Evolutionary conservation across 805 yeast genomes (phyloP).

Genomic region (Metschnikowia henanensis): DNA sequence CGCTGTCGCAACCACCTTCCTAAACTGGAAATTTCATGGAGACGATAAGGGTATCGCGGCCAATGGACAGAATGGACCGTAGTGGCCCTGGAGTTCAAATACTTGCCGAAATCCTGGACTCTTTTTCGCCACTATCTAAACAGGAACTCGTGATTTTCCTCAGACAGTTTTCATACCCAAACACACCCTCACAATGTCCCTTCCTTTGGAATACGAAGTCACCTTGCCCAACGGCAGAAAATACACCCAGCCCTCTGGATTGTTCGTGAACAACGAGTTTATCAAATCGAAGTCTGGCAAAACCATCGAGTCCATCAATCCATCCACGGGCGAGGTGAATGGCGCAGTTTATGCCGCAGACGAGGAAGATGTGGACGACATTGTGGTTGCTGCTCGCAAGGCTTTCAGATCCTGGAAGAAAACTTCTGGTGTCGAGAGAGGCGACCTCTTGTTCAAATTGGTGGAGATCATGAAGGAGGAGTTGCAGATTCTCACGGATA

Average conservation of each 20-base stretch:
- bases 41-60: no score
- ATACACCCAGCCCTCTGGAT: slow-evolving; percentile 59
- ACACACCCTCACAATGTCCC: slow-evolving; percentile 25
- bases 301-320: slow-evolving; percentile 43
- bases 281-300: slow-evolving; percentile 21
- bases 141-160: not conserved
- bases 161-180: not conserved
- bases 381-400: slow-evolving; percentile 39
- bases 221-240: slow-evolving; percentile 51
- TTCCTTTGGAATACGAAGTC: slow-evolving; percentile 39
- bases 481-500: slow-evolving; percentile 33
- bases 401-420: slow-evolving; percentile 49
- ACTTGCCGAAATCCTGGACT: not conserved
- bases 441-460: slow-evolving; percentile 34
- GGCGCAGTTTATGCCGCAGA: slow-evolving; percentile 43
- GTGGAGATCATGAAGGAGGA: slow-evolving; percentile 37
- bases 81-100: not conserved
- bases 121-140: not conserved
- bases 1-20: slow-evolving; percentile 1
- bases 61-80: not conserved
- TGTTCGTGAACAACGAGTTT: slow-evolving; percentile 55
- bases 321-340: slow-evolving; percentile 44
- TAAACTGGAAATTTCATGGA: not conserved
- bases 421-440: slow-evolving; percentile 43
- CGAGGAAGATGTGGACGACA: slow-evolving; percentile 42